Conservation (phyloP, 2,329 filamentous ascomycete species). For the Falciphora oryzae region DNA sequence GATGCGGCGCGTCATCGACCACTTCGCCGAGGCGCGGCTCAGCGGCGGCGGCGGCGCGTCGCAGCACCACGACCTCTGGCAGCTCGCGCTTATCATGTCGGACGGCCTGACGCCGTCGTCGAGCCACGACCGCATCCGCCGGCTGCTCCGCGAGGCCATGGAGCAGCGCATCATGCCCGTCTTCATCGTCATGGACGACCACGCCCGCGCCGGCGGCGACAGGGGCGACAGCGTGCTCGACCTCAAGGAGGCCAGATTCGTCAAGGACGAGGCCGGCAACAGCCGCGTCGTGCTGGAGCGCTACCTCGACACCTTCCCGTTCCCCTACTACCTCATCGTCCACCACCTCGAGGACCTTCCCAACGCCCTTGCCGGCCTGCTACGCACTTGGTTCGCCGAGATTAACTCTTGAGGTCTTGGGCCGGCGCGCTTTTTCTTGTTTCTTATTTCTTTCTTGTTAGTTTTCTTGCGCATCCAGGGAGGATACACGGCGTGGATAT, state of each 20-base stretch:
- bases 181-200: slow-evolving; percentile 88
- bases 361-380: slow-evolving; percentile 73
- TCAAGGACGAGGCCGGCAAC: slow-evolving; percentile 54
- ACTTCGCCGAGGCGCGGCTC: slow-evolving; percentile 72
- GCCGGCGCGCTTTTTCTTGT: background rate
- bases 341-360: slow-evolving; percentile 88
- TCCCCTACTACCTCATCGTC: slow-evolving; percentile 94
- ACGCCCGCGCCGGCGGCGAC: slow-evolving; percentile 19
- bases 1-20: slow-evolving; percentile 68
- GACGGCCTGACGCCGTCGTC: slow-evolving; percentile 83
- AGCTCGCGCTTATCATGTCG: slow-evolving; percentile 86
- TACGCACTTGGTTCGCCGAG: slow-evolving; percentile 94
- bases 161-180: slow-evolving; percentile 97
- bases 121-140: slow-evolving; percentile 75
- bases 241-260: slow-evolving; percentile 80
- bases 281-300: slow-evolving; percentile 74
- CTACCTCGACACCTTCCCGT: slow-evolving; percentile 94
- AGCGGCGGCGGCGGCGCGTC: slow-evolving; percentile 35
- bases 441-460: background rate
- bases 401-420: slow-evolving; percentile 38
- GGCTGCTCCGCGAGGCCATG: slow-evolving; percentile 78
- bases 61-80: slow-evolving; percentile 72
- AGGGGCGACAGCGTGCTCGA: slow-evolving; percentile 67
- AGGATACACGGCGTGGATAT: background rate
- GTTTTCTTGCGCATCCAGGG: background rate